Conservation (phyloP, 108 stramenopile species). For the Cylindrotheca fusiformis region DNA sequence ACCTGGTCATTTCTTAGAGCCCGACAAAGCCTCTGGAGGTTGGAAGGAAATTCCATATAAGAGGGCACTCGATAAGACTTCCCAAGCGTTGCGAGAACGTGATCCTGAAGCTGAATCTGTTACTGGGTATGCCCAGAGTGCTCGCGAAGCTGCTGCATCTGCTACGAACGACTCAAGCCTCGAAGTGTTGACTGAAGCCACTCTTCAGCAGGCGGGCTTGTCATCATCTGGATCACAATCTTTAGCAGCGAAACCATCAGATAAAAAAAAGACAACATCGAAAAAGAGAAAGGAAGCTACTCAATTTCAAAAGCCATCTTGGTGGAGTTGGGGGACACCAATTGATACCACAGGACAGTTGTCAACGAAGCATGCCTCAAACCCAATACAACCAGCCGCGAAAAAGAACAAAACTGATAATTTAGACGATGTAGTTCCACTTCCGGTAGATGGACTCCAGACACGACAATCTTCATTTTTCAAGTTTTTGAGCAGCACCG, state of each 20-base stretch:
- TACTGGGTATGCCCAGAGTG: background rate
- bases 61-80: conserved; percentile 65
- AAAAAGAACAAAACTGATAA: background rate
- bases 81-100: conserved; percentile 70
- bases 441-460: conserved; percentile 12
- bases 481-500: conserved; percentile 18
- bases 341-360: background rate
- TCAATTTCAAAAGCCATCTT: conserved; percentile 2
- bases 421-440: conserved; percentile 9
- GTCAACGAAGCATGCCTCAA: background rate
- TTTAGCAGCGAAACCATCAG: no score
- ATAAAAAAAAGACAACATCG: no score
- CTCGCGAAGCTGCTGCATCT: conserved; percentile 3
- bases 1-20: conserved; percentile 60
- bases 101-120: conserved; percentile 19
- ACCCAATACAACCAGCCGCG: background rate
- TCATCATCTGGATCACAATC: background rate
- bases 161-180: conserved; percentile 7
- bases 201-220: conserved; percentile 21
- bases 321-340: conserved; percentile 15
- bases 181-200: conserved; percentile 5
- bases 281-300: conserved; percentile 3
- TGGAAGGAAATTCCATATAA: conserved; percentile 60
- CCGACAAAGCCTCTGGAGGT: conserved; percentile 22
- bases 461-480: conserved; percentile 38